Percentiles rank a stretch among this genome's conserved stretches.
These are phyloP conservation scores for Leptographium flavum DNA, from an alignment of 2,329 filamentous ascomycete species.

Conservation along the genomic window DNA sequence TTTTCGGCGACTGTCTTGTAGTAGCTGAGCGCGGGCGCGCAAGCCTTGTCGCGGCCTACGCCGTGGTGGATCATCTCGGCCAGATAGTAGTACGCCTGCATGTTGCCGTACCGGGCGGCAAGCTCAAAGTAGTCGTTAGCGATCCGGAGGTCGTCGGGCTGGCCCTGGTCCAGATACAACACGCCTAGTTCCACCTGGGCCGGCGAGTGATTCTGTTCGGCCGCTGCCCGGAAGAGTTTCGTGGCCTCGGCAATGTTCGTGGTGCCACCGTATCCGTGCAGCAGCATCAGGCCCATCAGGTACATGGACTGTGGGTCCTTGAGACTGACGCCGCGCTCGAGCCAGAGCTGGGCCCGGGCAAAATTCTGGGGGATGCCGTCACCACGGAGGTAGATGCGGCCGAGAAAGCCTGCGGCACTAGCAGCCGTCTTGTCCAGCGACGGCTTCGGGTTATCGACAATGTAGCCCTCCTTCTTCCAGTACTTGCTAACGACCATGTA, in stretches of 20 bases:
- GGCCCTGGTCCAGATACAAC: slow-evolving; percentile 74
- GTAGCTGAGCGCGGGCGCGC: slow-evolving; percentile 61
- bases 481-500: slow-evolving; percentile 64
- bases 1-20: slow-evolving; percentile 71
- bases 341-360: slow-evolving; percentile 65
- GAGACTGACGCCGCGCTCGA: slow-evolving; percentile 60
- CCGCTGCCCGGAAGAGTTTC: slow-evolving; percentile 61
- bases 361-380: slow-evolving; percentile 74
- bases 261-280: slow-evolving; percentile 54
- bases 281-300: slow-evolving; percentile 68
- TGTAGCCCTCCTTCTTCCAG: slow-evolving; percentile 67
- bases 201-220: slow-evolving; percentile 67
- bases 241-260: slow-evolving; percentile 59
- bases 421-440: slow-evolving; percentile 65
- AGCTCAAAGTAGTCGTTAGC: slow-evolving; percentile 81
- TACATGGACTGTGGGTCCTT: slow-evolving; percentile 77
- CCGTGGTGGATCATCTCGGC: slow-evolving; percentile 76
- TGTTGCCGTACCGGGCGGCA: slow-evolving; percentile 66
- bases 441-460: slow-evolving; percentile 52
- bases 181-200: slow-evolving; percentile 73
- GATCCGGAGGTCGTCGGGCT: slow-evolving; percentile 51
- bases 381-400: slow-evolving; percentile 77
- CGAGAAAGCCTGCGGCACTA: slow-evolving; percentile 76
- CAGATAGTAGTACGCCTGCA: slow-evolving; percentile 85
- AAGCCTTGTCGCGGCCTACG: slow-evolving; percentile 66